Base-by-base conservation (phyloP, 257 asterid species). In the Solanum sitiens region DNA sequence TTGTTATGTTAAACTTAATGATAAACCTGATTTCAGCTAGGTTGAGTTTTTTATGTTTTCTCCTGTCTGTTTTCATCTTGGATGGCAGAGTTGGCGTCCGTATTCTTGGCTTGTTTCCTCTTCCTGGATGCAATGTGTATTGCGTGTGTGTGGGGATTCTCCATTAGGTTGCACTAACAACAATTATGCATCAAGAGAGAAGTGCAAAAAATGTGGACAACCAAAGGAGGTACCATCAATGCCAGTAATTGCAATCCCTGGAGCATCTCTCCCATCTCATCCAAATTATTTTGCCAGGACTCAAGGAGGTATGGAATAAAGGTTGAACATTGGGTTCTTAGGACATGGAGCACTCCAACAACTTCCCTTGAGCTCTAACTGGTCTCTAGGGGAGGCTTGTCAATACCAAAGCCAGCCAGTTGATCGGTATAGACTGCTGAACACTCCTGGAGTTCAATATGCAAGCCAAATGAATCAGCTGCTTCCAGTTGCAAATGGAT, bases 161-260 rank as follows among this genome's bases (percentile, higher is more conserved):
- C 90, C 94, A 89, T 92, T 95, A 95, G 98, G 98, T 89, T 94
- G 98, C 98, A 95, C 99, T 96, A 96, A 95, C 98, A 95, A 96
- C 99, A 96, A 95, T 94, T 95, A 96, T 95, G 98, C 98, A 68
- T 96, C 98, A 89, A 91, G 98, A 94, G 98, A 95, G 87, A 95
- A 91, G 93, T 96, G 99, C 99, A 96, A 96, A 93, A 96, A 96
- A 93, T 96, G 98, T 92, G 99, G 98, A 87, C 98, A 94, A 93
- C 97, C 95, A 86, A 95, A 95, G 98, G 98, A 93, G 95, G 90
- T 95, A 91, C 95, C 98, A 90, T 95, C 98, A 92, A 96, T 96
- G 96, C 98, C 99, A 88, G 98, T 95, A 83, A 90, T 93, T 90
- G 96, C 98, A 91, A 89, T 94, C 90, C 95, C 92, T 84, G 97